Conservation (phyloP, 1,284 basidiomycete species). For the Ustilago loliicola region DNA sequence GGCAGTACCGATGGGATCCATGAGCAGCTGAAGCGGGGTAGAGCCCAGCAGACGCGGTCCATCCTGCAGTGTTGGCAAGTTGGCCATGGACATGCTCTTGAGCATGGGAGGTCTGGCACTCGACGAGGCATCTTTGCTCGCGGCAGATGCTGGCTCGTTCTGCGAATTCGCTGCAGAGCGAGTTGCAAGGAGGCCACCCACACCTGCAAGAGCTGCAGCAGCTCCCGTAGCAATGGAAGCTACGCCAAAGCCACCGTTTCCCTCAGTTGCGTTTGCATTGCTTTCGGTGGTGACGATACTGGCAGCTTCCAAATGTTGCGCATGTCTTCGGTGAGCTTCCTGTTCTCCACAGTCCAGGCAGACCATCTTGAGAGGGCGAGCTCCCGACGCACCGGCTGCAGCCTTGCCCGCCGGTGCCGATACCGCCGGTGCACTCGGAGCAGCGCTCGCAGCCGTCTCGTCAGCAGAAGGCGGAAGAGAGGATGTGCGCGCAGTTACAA, state of each 20-base stretch:
- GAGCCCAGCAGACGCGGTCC: slow-evolving; percentile 47
- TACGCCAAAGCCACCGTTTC: slow-evolving; percentile 11
- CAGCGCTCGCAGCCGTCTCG: neutral
- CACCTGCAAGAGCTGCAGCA: slow-evolving; percentile 34
- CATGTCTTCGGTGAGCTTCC: slow-evolving; percentile 49
- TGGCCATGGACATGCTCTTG: slow-evolving; percentile 41
- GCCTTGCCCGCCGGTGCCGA: neutral
- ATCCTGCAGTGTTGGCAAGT: slow-evolving; percentile 36
- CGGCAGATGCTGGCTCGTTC: neutral
- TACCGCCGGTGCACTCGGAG: neutral
- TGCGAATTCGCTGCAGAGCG: slow-evolving; percentile 1
- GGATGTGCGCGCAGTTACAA: slow-evolving; percentile 35
- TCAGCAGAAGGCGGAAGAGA: slow-evolving; percentile 35
- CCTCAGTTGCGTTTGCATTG: neutral
- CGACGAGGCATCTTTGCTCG: neutral
- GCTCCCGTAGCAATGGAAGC: slow-evolving; percentile 30
- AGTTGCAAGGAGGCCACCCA: slow-evolving; percentile 31
- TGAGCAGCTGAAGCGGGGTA: slow-evolving; percentile 50
- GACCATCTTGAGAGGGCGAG: slow-evolving; percentile 47
- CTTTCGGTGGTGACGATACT: neutral
- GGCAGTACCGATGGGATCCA: slow-evolving; percentile 42
- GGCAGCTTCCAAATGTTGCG: slow-evolving; percentile 35
- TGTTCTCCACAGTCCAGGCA: slow-evolving; percentile 55
- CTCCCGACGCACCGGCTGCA: slow-evolving; percentile 3
- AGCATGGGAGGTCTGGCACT: slow-evolving; percentile 28